Percentiles rank a stretch among this genome's conserved stretches.
Evolutionary conservation across 2,329 filamentous ascomycete genomes (phyloP).

Genomic region (Nakataea oryzae): DNA sequence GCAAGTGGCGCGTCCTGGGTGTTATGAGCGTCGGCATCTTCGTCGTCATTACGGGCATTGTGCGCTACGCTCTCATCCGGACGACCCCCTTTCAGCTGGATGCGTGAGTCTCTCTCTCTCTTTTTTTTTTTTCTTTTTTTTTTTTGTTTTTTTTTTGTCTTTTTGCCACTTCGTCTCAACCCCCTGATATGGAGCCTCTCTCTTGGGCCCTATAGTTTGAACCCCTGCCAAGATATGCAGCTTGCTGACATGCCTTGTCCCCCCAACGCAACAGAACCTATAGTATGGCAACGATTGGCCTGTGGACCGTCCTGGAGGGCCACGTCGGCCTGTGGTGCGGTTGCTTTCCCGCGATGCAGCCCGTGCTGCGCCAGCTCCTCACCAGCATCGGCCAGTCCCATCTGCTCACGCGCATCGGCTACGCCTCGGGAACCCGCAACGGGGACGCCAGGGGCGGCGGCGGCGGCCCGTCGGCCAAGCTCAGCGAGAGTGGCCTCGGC

Average conservation of each 20-base stretch:
- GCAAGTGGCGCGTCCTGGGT: not conserved
- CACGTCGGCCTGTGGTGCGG: constrained; percentile 31
- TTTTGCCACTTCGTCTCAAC: not conserved
- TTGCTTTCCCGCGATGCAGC: constrained; percentile 28
- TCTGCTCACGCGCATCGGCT: not conserved
- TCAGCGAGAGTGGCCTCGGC: not conserved
- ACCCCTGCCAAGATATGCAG: not conserved
- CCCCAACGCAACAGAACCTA: constrained; percentile 18
- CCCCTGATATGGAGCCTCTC: not conserved
- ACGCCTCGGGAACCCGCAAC: not conserved
- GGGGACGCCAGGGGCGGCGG: not conserved
- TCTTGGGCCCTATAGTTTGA: not conserved
- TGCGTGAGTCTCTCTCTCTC: constrained; percentile 15
- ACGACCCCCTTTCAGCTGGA: constrained; percentile 18
- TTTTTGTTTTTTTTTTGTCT: not conserved
- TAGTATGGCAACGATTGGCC: constrained; percentile 21
- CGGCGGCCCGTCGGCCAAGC: not conserved
- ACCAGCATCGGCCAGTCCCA: constrained; percentile 15
- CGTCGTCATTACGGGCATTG: not conserved
- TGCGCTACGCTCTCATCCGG: constrained; percentile 19
- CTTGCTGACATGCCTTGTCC: not conserved
- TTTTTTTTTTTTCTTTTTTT: not conserved
- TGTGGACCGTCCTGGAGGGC: constrained; percentile 29
- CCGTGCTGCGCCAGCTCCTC: constrained; percentile 21
- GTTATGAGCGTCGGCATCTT: not conserved